These are phyloP conservation scores for Tubosaeta sp. DNA, from an alignment of 768 basidiomycete genomes.

Conservation along the genomic window DNA sequence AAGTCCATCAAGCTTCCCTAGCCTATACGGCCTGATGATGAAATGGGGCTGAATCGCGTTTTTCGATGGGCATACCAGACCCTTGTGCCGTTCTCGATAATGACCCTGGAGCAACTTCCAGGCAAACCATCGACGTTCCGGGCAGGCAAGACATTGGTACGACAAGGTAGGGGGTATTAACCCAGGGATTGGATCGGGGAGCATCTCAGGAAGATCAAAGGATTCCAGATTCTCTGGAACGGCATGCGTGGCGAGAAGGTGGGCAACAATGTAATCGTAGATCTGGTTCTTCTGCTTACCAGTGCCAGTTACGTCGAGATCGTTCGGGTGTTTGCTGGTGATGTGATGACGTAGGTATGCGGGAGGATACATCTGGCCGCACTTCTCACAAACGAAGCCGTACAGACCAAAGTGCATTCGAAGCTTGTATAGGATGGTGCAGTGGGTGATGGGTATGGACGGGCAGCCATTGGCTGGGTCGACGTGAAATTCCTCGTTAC, in stretches of 20 bases:
- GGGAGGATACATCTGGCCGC: neutral
- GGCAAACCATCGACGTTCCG: neutral
- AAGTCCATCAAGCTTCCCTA: neutral
- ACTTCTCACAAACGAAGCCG: slow-evolving; percentile 1
- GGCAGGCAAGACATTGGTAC: neutral
- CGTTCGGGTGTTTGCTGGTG: neutral
- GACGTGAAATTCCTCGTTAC: neutral
- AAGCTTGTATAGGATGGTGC: neutral
- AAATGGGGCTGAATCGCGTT: neutral
- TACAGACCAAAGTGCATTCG: neutral
- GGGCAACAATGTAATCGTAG: neutral
- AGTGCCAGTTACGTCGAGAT: neutral
- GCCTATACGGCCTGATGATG: neutral
- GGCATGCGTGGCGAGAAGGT: neutral
- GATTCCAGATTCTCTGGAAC: neutral
- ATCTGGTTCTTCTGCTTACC: neutral
- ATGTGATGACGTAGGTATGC: neutral
- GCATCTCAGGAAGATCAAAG: neutral
- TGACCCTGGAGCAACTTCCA: neutral
- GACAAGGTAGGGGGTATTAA: neutral
- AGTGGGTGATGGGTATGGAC: neutral
- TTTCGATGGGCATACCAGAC: neutral
- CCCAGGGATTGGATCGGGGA: neutral
- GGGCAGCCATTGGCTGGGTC: neutral
- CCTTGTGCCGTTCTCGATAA: neutral